phyloP scores from a whole-genome alignment of 768 basidiomycete genomes.

The Amanita muscaria region DNA sequence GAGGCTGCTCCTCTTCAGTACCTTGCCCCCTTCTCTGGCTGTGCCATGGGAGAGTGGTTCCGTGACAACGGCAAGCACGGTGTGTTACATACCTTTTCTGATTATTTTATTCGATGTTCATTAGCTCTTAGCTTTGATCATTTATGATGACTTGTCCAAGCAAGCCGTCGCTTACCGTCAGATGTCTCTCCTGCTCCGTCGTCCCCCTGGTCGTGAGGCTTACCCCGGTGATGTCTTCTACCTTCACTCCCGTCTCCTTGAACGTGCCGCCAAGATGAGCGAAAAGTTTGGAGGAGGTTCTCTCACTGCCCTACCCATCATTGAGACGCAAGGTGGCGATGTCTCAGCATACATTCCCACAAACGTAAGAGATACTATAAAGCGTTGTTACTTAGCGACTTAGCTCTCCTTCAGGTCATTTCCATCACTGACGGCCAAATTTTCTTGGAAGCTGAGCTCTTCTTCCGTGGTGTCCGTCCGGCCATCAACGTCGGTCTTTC shows the following conservation, averaged over 20 bases:
- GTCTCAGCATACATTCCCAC: constrained; percentile 99
- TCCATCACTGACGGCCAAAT: constrained; percentile 99
- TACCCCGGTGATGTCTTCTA: constrained; percentile 99
- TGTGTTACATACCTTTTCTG: constrained; percentile 23
- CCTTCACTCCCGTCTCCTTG: constrained; percentile 98
- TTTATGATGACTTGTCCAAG: constrained; percentile 99
- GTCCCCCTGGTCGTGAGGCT: constrained; percentile 99
- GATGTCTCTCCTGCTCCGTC: constrained; percentile 99
- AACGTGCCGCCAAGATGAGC: constrained; percentile 99
- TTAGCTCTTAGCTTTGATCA: constrained; percentile 67
- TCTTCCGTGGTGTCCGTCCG: constrained; percentile 99
- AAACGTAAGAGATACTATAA: constrained; percentile 44
- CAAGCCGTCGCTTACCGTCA: constrained; percentile 99
- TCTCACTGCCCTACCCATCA: constrained; percentile 97
- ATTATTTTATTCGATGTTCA: constrained; percentile 7
- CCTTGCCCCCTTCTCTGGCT: constrained; percentile 99
- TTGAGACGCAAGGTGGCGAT: constrained; percentile 99
- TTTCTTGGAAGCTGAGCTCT: constrained; percentile 99
- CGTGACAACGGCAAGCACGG: constrained; percentile 99
- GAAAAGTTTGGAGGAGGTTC: constrained; percentile 98
- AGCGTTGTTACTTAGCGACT: constrained; percentile 1
- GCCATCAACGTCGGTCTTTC: constrained; percentile 99
- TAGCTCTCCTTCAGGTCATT: constrained; percentile 61
- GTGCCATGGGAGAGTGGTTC: constrained; percentile 99
- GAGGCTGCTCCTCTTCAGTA: constrained; percentile 99